Evolutionary conservation across 495 filamentous ascomycete species (phyloP).

Genomic region (Aspergillus biplanus): DNA sequence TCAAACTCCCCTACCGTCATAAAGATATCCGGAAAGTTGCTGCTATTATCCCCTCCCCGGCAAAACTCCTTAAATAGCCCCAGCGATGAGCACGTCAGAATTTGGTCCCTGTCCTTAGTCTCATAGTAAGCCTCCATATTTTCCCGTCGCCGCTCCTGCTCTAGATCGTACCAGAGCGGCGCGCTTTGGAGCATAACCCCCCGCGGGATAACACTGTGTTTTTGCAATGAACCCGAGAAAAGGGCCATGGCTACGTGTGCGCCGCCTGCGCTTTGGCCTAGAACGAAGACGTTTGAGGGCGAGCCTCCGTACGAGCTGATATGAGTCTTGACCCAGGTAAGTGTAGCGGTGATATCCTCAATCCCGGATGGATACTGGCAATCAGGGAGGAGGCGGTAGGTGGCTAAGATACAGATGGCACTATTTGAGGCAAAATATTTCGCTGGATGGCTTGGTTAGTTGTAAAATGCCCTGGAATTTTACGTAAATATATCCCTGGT

Average conservation of each 20-base stretch:
- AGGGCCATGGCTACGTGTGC: conserved; percentile 11
- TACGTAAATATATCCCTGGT: background rate
- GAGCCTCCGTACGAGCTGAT: background rate
- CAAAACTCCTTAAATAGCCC: background rate
- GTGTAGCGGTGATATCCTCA: conserved; percentile 7
- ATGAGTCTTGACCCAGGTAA: conserved; percentile 4
- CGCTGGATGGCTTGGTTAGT: background rate
- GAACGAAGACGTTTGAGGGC: background rate
- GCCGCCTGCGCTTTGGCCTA: conserved; percentile 16
- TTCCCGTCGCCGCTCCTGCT: background rate
- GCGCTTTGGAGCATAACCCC: conserved; percentile 11
- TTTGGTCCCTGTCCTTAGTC: background rate
- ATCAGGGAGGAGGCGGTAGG: conserved; percentile 12
- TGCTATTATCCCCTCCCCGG: background rate
- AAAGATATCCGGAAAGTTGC: background rate
- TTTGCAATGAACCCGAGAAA: background rate
- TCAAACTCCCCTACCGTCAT: conserved; percentile 9
- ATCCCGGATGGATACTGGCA: conserved; percentile 1
- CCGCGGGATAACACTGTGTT: background rate
- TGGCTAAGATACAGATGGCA: conserved; percentile 5
- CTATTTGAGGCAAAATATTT: conserved; percentile 12
- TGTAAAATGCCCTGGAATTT: too few relatives aligned
- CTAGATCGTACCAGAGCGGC: conserved; percentile 13
- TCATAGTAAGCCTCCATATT: conserved; percentile 16
- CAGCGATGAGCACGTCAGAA: background rate